These are phyloP conservation scores for Cucumis sativus DNA, from an alignment of 306 rosid species.

Conservation along the genomic window DNA sequence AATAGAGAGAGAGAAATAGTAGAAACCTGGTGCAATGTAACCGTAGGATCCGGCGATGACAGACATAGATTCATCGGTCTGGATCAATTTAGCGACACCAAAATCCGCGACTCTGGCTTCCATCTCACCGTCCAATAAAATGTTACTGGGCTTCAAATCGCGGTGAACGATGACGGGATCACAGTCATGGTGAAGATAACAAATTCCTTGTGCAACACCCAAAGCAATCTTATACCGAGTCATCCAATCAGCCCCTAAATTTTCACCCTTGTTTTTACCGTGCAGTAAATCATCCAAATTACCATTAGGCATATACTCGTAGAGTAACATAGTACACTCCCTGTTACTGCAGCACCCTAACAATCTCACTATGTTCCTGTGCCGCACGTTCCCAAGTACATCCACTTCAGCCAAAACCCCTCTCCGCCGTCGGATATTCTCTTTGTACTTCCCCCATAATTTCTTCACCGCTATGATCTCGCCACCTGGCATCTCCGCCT, in stretches of 20 bases:
- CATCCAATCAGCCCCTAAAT: conserved; percentile 65
- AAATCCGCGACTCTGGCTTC: conserved; percentile 93
- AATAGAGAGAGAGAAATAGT: background rate
- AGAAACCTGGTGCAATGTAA: conserved; percentile 88
- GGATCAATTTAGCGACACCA: conserved; percentile 84
- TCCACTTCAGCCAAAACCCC: conserved; percentile 93
- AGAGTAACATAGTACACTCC: conserved; percentile 79
- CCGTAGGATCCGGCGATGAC: conserved; percentile 96
- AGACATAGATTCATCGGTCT: conserved; percentile 79
- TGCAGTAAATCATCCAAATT: conserved; percentile 71
- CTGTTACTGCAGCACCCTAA: conserved; percentile 87
- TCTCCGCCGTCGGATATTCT: conserved; percentile 52
- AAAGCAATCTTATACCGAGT: conserved; percentile 70
- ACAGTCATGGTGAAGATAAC: conserved; percentile 94
- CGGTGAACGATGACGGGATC: conserved; percentile 86
- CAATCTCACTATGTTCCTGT: conserved; percentile 86
- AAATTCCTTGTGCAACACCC: conserved; percentile 94
- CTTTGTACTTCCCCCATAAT: conserved; percentile 74
- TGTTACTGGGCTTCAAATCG: conserved; percentile 82
- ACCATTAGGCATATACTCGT: conserved; percentile 93
- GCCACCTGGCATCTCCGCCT: conserved; percentile 89
- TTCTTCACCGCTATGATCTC: conserved; percentile 87
- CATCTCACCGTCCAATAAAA: conserved; percentile 73
- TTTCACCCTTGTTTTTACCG: conserved; percentile 55
- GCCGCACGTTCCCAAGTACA: conserved; percentile 88